A percentile compares a stretch with the other conserved stretches of the same genome.
Conservation (phyloP, 139 green algal species). For the Astrephomene gubernaculifera region DNA sequence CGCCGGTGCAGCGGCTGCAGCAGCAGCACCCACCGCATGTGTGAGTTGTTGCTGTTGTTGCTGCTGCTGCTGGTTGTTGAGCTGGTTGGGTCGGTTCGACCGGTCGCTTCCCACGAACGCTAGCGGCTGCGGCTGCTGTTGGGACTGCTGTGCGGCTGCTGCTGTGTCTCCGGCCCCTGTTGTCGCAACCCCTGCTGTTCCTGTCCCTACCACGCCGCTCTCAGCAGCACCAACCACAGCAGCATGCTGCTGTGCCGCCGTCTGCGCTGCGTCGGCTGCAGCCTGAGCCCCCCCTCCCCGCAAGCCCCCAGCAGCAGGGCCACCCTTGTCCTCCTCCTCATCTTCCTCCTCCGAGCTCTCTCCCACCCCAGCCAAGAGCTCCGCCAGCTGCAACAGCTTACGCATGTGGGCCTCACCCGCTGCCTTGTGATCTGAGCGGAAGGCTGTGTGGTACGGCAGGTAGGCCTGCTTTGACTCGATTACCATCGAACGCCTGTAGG, state of each 20-base stretch:
- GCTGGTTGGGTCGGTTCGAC: too few species aligned
- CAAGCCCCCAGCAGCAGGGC: not conserved
- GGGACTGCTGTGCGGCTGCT: too few species aligned
- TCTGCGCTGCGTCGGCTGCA: not conserved
- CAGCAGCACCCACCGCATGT: not conserved
- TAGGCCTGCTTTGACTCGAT: not conserved
- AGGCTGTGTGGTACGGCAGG: conserved; percentile 28
- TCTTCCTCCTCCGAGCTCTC: not conserved
- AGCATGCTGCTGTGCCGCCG: not conserved
- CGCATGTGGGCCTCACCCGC: not conserved
- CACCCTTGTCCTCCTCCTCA: not conserved
- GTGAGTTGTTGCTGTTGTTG: not conserved
- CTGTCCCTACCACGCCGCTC: too few species aligned
- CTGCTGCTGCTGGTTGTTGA: not conserved
- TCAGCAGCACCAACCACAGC: not conserved
- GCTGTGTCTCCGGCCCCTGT: too few species aligned
- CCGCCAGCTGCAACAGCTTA: not conserved
- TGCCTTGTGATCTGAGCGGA: not conserved
- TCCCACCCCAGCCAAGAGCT: not conserved
- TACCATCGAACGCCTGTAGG: not conserved
- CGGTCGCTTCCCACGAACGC: too few species aligned
- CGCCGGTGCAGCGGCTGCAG: not conserved
- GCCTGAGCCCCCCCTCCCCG: not conserved
- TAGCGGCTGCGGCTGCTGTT: too few species aligned
- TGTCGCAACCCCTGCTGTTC: too few species aligned